These are phyloP conservation scores for Poronia punctata DNA, from an alignment of 495 filamentous ascomycete genomes.

Conservation along the genomic window DNA sequence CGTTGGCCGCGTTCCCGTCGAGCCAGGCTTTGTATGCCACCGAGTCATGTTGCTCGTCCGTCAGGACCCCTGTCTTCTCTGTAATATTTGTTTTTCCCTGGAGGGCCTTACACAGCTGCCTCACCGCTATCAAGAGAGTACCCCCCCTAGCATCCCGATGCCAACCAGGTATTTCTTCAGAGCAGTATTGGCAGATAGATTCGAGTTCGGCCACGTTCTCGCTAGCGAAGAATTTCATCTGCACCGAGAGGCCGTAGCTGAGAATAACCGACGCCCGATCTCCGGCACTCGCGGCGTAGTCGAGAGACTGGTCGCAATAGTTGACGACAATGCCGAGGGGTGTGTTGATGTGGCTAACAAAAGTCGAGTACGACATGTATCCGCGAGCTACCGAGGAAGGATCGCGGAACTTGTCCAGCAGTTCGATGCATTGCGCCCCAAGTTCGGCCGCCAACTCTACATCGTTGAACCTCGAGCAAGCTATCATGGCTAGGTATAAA, in stretches of 20 bases:
- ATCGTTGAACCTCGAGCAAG: slow-evolving; percentile 66
- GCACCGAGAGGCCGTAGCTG: slow-evolving; percentile 64
- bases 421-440: slow-evolving; percentile 53
- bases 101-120: slow-evolving; percentile 69
- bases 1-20: slow-evolving; percentile 32
- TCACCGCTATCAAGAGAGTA: slow-evolving; percentile 58
- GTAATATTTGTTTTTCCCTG: slow-evolving; percentile 72
- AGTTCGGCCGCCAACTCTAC: slow-evolving; percentile 60
- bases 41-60: slow-evolving; percentile 63
- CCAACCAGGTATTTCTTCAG: slow-evolving; percentile 74
- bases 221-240: slow-evolving; percentile 63
- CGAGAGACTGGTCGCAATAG: slow-evolving; percentile 60
- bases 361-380: slow-evolving; percentile 63
- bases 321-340: slow-evolving; percentile 54
- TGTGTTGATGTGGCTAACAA: slow-evolving; percentile 64
- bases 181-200: slow-evolving; percentile 60
- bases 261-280: slow-evolving; percentile 71
- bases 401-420: slow-evolving; percentile 62
- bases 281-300: slow-evolving; percentile 62
- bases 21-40: slow-evolving; percentile 55
- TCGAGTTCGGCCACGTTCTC: slow-evolving; percentile 73
- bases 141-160: slow-evolving; percentile 71
- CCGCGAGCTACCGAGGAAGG: slow-evolving; percentile 63
- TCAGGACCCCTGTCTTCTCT: slow-evolving; percentile 54
- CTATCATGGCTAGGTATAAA: slow-evolving; percentile 66